Conservation (phyloP, 2,329 filamentous ascomycete genomes). For the Arthroderma sp. region DNA sequence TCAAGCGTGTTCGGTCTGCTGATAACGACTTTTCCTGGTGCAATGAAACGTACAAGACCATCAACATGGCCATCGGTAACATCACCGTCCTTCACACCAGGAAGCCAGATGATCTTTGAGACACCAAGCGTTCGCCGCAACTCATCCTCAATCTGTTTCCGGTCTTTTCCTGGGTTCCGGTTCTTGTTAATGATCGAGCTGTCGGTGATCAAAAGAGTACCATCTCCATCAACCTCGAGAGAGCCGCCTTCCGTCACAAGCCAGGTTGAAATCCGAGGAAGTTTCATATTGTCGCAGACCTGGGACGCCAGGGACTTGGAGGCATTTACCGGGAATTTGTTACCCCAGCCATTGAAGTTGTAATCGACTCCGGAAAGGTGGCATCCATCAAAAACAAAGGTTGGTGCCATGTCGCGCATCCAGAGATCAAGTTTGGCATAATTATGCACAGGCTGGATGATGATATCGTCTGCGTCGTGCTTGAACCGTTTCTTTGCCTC, state of each 20-base stretch:
- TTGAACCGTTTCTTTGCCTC: too few relatives aligned
- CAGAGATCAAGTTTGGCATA: too few relatives aligned
- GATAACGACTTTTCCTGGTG: slow-evolving; percentile 17
- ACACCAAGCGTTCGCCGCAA: slow-evolving; percentile 17
- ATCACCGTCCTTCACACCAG: slow-evolving; percentile 9
- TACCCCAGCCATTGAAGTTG: too few relatives aligned
- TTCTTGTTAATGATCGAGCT: slow-evolving; percentile 21
- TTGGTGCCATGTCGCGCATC: too few relatives aligned
- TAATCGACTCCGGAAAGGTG: too few relatives aligned
- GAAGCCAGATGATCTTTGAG: slow-evolving; percentile 21
- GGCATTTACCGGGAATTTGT: too few relatives aligned
- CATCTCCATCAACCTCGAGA: slow-evolving; percentile 23
- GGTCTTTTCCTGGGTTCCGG: slow-evolving; percentile 17
- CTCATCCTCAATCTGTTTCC: slow-evolving; percentile 15
- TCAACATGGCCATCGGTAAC: slow-evolving; percentile 24
- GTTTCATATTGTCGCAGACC: slow-evolving; percentile 8
- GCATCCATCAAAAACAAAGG: too few relatives aligned
- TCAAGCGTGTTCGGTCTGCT: slow-evolving; percentile 14
- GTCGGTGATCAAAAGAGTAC: slow-evolving; percentile 22
- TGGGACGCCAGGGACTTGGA: too few relatives aligned
- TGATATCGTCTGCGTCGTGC: too few relatives aligned
- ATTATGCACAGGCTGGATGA: too few relatives aligned
- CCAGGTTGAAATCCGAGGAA: slow-evolving; percentile 7
- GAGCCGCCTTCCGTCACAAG: slow-evolving; percentile 20
- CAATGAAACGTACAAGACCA: slow-evolving; percentile 17